Conservation (phyloP, 768 basidiomycete genomes). For the Mycena crocata region DNA sequence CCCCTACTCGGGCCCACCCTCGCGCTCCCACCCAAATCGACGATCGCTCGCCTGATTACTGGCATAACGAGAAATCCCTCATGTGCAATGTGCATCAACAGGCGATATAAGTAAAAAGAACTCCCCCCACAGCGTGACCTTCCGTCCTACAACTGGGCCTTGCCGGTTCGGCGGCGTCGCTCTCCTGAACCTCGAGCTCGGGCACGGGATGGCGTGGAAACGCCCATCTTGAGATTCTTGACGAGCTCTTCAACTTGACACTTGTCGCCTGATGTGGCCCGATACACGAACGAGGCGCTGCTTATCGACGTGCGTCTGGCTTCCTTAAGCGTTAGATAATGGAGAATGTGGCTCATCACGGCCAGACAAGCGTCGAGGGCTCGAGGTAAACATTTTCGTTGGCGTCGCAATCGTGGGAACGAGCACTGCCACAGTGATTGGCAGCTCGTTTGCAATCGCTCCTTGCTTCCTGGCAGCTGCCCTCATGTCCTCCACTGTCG, state of each 20-base stretch:
- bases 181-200: conserved; percentile 28
- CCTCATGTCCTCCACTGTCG: too few relatives aligned
- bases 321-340: too few relatives aligned
- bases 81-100: conserved; percentile 26
- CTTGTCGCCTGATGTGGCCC: conserved; percentile 2
- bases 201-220: conserved; percentile 3
- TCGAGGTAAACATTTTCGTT: too few relatives aligned
- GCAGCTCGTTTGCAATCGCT: too few relatives aligned
- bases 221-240: not conserved
- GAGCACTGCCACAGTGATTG: too few relatives aligned
- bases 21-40: conserved; percentile 28
- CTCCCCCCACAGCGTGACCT: conserved; percentile 25
- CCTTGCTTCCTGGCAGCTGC: too few relatives aligned
- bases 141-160: conserved; percentile 21
- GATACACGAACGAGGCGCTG: conserved; percentile 9
- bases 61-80: conserved; percentile 26
- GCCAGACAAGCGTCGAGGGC: too few relatives aligned
- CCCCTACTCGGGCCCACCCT: not conserved
- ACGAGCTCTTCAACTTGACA: too few relatives aligned
- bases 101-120: not conserved
- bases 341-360: too few relatives aligned
- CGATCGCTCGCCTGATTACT: conserved; percentile 24
- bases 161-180: conserved; percentile 30
- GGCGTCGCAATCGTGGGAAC: too few relatives aligned
- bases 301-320: conserved; percentile 20